Percentiles rank a stretch among this genome's conserved stretches.
Evolutionary conservation across 2,329 filamentous ascomycete species (phyloP).

Genomic region (Aspergillus pseudoviridinutans): DNA sequence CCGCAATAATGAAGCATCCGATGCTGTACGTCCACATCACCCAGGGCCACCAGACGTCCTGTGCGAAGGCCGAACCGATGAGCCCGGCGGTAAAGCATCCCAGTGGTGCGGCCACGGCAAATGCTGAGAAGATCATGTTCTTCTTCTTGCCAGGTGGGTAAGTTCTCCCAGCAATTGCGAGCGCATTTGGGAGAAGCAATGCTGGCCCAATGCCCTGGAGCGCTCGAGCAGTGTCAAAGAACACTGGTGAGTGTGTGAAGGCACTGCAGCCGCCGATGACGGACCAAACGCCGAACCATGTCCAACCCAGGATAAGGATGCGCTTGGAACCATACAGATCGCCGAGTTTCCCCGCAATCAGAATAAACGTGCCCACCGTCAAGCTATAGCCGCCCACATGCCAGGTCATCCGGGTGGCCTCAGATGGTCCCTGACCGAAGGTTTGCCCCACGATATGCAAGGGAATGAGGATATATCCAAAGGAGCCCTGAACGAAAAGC

Average conservation of each 20-base stretch:
- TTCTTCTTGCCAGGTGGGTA: conserved; percentile 57
- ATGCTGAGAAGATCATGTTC: conserved; percentile 56
- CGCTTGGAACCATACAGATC: conserved; percentile 37
- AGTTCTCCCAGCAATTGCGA: conserved; percentile 58
- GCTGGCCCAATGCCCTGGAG: conserved; percentile 58
- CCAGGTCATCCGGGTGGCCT: background rate
- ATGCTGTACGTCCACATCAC: conserved; percentile 46
- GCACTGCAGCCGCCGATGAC: conserved; percentile 34
- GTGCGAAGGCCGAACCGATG: conserved; percentile 36
- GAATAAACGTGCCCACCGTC: background rate
- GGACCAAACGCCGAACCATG: conserved; percentile 36
- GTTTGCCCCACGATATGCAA: background rate
- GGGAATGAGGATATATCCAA: background rate
- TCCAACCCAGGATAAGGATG: conserved; percentile 33
- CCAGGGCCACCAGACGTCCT: conserved; percentile 50
- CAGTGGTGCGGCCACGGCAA: conserved; percentile 47
- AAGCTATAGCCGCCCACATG: background rate
- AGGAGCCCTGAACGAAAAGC: background rate
- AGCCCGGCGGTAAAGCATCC: conserved; percentile 40
- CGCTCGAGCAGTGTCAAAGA: conserved; percentile 52
- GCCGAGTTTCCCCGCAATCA: conserved; percentile 11
- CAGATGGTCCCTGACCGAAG: background rate
- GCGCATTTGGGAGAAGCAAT: conserved; percentile 59
- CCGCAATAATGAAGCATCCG: conserved; percentile 36
- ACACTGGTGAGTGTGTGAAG: conserved; percentile 38